Evolutionary conservation across 2,329 filamentous ascomycete species (phyloP).

Genomic region (Apiospora marii): DNA sequence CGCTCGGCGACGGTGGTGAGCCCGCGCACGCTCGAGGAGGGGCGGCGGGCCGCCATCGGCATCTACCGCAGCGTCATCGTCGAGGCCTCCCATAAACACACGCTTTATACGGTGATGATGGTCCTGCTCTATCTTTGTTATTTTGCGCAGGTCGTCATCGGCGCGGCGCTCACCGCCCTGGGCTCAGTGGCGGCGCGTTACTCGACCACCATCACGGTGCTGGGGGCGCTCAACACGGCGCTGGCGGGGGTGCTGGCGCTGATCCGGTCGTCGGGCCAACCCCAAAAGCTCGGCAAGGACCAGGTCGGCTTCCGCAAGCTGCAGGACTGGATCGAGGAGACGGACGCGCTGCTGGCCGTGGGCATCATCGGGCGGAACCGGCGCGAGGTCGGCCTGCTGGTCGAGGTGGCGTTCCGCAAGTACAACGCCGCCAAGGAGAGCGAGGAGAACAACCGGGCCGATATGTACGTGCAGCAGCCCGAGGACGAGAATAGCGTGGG

Average conservation of each 20-base stretch:
- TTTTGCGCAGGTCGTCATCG: constrained; percentile 55
- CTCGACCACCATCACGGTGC: constrained; percentile 58
- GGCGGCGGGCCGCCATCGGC: constrained; percentile 45
- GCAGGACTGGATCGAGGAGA: constrained; percentile 63
- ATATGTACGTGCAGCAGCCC: constrained; percentile 45
- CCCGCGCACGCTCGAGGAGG: constrained; percentile 43
- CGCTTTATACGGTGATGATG: constrained; percentile 46
- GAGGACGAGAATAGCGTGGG: constrained; percentile 5
- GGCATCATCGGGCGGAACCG: constrained; percentile 51
- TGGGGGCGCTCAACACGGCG: constrained; percentile 69
- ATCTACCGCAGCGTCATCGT: constrained; percentile 51
- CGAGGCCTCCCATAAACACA: constrained; percentile 41
- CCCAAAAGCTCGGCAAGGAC: constrained; percentile 55
- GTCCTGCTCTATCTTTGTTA: constrained; percentile 51
- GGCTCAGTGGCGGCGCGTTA: constrained; percentile 57
- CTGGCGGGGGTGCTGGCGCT: constrained; percentile 68
- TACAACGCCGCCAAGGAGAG: constrained; percentile 53
- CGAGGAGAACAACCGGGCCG: constrained; percentile 50
- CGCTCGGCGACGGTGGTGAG: constrained; percentile 33
- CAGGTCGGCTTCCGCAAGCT: constrained; percentile 54
- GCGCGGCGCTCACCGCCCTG: constrained; percentile 55
- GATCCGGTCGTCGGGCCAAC: constrained; percentile 59
- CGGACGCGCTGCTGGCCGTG: constrained; percentile 52
- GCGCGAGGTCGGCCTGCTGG: constrained; percentile 51
- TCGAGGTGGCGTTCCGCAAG: constrained; percentile 52